phyloP scores from a whole-genome alignment of 2,329 filamentous ascomycete genomes.

The Colletotrichum incanum region DNA sequence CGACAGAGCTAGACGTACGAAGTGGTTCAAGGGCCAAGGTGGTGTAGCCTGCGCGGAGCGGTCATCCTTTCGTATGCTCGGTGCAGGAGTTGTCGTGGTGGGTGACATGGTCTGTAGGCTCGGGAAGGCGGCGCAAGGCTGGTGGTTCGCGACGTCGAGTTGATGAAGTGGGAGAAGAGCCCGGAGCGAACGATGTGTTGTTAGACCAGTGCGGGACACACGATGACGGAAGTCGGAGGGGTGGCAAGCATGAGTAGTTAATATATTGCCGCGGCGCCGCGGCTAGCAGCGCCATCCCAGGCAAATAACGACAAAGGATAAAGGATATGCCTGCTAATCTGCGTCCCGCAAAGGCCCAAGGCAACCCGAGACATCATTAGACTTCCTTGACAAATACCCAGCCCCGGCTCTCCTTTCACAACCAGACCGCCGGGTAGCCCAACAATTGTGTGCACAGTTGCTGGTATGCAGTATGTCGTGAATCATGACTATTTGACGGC shows the following conservation, averaged over 20 bases:
- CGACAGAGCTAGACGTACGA: conserved; percentile 41
- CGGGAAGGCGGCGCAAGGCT: background rate
- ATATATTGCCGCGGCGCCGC: conserved; percentile 37
- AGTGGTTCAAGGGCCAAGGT: conserved; percentile 30
- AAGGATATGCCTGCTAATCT: conserved; percentile 42
- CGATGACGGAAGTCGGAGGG: conserved; percentile 16
- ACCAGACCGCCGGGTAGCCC: background rate
- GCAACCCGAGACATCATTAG: conserved; percentile 41
- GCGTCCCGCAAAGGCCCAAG: conserved; percentile 17
- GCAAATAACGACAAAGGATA: conserved; percentile 40
- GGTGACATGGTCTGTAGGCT: conserved; percentile 28
- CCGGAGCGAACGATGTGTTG: conserved; percentile 3
- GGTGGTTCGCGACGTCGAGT: conserved; percentile 7
- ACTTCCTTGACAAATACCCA: conserved; percentile 43
- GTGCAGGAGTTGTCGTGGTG: conserved; percentile 7
- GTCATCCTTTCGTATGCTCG: conserved; percentile 6
- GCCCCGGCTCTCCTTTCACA: conserved; percentile 27
- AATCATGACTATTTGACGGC: conserved; percentile 34
- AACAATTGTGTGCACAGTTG: conserved; percentile 4
- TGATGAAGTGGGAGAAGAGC: background rate
- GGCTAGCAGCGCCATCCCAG: conserved; percentile 35
- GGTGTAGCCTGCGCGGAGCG: conserved; percentile 11
- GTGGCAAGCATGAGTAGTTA: conserved; percentile 37
- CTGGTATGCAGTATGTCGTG: conserved; percentile 21
- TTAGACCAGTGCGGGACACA: conserved; percentile 35